A percentile compares a stretch with the other conserved stretches of the same genome.
Conservation (phyloP, 2,329 filamentous ascomycete genomes). For the Lecanosticta acicola region DNA sequence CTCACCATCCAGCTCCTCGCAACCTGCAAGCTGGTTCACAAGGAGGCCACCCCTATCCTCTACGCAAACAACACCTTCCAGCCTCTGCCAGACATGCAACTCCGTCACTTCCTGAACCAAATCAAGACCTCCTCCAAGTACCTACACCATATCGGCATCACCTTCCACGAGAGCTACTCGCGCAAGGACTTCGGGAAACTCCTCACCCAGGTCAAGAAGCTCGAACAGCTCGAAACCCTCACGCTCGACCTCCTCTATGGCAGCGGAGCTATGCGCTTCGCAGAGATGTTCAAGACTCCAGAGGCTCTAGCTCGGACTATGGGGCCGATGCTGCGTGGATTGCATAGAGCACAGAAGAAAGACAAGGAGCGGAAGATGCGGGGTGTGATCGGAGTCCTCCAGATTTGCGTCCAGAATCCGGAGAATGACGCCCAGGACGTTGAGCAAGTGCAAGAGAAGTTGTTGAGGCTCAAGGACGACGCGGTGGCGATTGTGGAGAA, state of each 20-base stretch:
- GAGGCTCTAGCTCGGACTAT: background rate
- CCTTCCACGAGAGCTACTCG: background rate
- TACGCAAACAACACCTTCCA: slow-evolving; percentile 17
- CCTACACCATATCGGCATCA: background rate
- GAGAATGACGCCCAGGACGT: no score
- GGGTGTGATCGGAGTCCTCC: background rate
- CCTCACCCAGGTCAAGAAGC: background rate
- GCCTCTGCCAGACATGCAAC: background rate
- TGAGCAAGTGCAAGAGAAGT: background rate
- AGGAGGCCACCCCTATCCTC: slow-evolving; percentile 20
- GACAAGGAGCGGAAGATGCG: background rate
- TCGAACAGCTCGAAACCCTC: background rate
- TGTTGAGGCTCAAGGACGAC: background rate
- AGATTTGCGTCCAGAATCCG: background rate
- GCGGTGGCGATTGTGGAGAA: background rate
- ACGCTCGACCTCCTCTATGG: no score
- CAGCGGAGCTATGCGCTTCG: no score
- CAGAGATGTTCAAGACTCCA: background rate
- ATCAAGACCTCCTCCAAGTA: background rate
- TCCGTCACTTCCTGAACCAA: background rate
- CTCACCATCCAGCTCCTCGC: slow-evolving; percentile 11
- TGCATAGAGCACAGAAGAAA: background rate
- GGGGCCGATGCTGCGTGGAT: background rate
- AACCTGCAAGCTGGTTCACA: slow-evolving; percentile 9
- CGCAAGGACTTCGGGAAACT: background rate